A percentile compares a stretch with the other conserved stretches of the same genome.
phyloP scores from a whole-genome alignment of 371 early-diverging fungal genomes.

The Mucor racemosus region DNA sequence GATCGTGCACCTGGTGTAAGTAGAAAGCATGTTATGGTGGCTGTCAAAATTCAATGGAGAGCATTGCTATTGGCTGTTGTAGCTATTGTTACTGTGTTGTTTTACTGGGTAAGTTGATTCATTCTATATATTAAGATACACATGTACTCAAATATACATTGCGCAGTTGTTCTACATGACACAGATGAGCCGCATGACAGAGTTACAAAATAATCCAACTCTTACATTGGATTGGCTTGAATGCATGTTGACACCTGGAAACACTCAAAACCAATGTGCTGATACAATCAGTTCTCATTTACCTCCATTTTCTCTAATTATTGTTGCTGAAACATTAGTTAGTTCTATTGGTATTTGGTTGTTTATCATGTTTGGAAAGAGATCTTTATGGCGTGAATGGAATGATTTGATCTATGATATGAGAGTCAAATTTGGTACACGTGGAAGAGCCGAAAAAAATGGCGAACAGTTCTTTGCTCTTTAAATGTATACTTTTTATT shows the following conservation, averaged over 20 bases:
- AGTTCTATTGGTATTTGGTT: slow-evolving; percentile 61
- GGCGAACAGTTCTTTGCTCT: slow-evolving; percentile 65
- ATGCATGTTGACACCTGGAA: slow-evolving; percentile 53
- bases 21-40: slow-evolving; percentile 60
- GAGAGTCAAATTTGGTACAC: slow-evolving; percentile 41
- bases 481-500: slow-evolving; percentile 25
- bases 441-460: slow-evolving; percentile 45
- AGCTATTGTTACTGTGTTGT: slow-evolving; percentile 53
- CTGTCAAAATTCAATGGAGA: slow-evolving; percentile 75
- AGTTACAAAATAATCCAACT: slow-evolving; percentile 29
- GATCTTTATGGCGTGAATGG: slow-evolving; percentile 61
- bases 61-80: slow-evolving; percentile 64
- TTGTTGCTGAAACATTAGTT: slow-evolving; percentile 63
- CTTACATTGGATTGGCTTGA: slow-evolving; percentile 48
- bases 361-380: slow-evolving; percentile 67
- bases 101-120: slow-evolving; percentile 53
- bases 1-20: slow-evolving; percentile 42
- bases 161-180: slow-evolving; percentile 55
- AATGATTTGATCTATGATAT: slow-evolving; percentile 54
- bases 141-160: neutral
- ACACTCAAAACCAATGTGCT: slow-evolving; percentile 49
- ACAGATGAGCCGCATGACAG: slow-evolving; percentile 49
- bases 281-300: slow-evolving; percentile 34
- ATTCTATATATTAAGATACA: neutral
- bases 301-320: slow-evolving; percentile 63